Conservation (phyloP, 2,329 filamentous ascomycete genomes). For the Capronia coronata region DNA sequence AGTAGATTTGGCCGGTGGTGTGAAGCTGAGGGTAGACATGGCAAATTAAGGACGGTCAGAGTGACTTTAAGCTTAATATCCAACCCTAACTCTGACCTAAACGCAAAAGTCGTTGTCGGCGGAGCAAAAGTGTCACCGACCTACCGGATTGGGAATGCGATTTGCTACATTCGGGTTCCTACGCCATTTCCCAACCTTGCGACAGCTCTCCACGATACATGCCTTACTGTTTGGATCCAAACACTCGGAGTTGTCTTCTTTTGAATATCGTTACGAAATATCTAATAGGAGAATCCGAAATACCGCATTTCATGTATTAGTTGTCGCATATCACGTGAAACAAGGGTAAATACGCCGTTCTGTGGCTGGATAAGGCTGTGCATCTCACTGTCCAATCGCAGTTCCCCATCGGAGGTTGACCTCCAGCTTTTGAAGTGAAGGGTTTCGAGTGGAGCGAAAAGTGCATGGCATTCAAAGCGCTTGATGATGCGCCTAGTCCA, state of each 20-base stretch:
- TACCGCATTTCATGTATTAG: too few species aligned
- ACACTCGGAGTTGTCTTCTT: too few species aligned
- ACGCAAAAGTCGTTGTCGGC: not conserved
- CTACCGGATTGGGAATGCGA: not conserved
- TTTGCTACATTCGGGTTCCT: not conserved
- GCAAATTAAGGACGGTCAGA: not conserved
- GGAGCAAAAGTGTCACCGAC: not conserved
- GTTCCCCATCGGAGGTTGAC: not conserved
- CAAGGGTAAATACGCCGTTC: not conserved
- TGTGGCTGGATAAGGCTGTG: not conserved
- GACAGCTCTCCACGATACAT: too few species aligned
- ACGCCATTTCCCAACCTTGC: too few species aligned
- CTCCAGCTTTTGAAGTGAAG: not conserved
- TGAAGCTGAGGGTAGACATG: too few species aligned
- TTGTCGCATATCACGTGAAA: not conserved
- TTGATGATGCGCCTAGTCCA: not conserved
- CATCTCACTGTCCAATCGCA: not conserved
- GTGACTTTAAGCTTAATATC: not conserved
- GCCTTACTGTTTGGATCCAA: too few species aligned
- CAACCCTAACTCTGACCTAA: not conserved
- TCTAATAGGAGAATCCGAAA: too few species aligned
- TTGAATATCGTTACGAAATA: too few species aligned
- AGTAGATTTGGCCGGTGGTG: too few species aligned
- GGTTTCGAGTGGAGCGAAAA: not conserved
- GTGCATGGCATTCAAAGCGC: conserved; percentile 1